A percentile compares a stretch with the other conserved stretches of the same genome.
Conservation (phyloP, 768 basidiomycete species). For the Lactarius vividus region DNA sequence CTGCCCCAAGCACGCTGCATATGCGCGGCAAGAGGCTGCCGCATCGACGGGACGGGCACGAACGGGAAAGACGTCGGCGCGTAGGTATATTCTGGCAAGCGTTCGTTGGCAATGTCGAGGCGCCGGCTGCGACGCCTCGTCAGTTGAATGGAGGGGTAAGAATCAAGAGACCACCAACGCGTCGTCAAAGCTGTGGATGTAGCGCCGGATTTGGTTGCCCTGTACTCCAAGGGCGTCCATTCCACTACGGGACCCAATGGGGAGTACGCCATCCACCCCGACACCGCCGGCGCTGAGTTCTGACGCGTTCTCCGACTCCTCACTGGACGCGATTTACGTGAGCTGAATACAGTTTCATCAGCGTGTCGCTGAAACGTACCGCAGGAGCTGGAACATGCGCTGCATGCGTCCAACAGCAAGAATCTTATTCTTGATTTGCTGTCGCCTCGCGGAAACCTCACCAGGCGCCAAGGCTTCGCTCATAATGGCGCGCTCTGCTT, state of each 20-base stretch:
- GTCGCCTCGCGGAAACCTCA: slow-evolving; percentile 53
- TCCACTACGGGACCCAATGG: slow-evolving; percentile 34
- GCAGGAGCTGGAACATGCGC: slow-evolving; percentile 81
- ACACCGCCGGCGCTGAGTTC: slow-evolving; percentile 49
- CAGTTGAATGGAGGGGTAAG: slow-evolving; percentile 5
- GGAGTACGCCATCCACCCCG: slow-evolving; percentile 32
- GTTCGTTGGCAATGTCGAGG: slow-evolving; percentile 71
- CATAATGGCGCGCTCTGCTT: slow-evolving; percentile 24
- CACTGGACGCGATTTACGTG: slow-evolving; percentile 41
- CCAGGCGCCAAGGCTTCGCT: slow-evolving; percentile 34
- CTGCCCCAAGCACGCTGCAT: slow-evolving; percentile 20
- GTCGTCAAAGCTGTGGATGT: slow-evolving; percentile 71
- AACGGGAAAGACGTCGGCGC: slow-evolving; percentile 37
- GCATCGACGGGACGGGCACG: slow-evolving; percentile 66
- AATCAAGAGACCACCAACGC: slow-evolving; percentile 49
- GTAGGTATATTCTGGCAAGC: slow-evolving; percentile 57
- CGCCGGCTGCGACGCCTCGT: slow-evolving; percentile 50
- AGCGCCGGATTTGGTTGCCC: slow-evolving; percentile 53
- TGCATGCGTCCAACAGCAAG: slow-evolving; percentile 91
- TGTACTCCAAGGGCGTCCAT: slow-evolving; percentile 62
- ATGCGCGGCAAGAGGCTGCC: slow-evolving; percentile 33
- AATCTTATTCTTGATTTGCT: slow-evolving; percentile 92
- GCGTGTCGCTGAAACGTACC: slow-evolving; percentile 47
- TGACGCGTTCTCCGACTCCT: slow-evolving; percentile 75
- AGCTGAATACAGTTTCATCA: not conserved